phyloP scores from a whole-genome alignment of 768 basidiomycete genomes.

The Lepiota brunneoincarnata region DNA sequence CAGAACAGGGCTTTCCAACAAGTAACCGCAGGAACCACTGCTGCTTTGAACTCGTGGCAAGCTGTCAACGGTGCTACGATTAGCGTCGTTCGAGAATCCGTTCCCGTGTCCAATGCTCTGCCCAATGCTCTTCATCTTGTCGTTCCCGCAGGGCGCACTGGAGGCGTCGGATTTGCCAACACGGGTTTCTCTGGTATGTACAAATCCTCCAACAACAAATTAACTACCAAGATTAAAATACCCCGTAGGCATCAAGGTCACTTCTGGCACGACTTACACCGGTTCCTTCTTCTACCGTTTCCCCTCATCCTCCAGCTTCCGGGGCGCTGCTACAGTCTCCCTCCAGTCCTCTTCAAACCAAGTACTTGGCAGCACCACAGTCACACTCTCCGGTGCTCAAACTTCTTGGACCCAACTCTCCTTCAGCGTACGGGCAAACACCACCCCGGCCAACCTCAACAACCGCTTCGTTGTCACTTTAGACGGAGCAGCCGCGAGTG shows the following conservation, averaged over 20 bases:
- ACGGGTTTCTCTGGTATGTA: constrained; percentile 51
- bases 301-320: constrained; percentile 39
- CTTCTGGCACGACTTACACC: constrained; percentile 48
- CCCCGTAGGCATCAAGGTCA: constrained; percentile 50
- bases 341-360: constrained; percentile 44
- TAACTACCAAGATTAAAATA: background rate
- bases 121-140: constrained; percentile 59
- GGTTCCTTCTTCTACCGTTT: constrained; percentile 62
- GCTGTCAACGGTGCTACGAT: constrained; percentile 45
- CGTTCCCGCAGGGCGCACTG: constrained; percentile 37
- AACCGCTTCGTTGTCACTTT: constrained; percentile 57
- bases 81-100: constrained; percentile 46
- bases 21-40: constrained; percentile 49
- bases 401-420: constrained; percentile 49
- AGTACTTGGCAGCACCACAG: constrained; percentile 37
- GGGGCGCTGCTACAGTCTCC: constrained; percentile 37
- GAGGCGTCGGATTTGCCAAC: constrained; percentile 54
- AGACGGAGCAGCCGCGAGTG: constrained; percentile 36
- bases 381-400: constrained; percentile 38
- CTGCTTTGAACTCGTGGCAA: constrained; percentile 52
- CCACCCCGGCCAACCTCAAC: constrained; percentile 34
- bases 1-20: constrained; percentile 71
- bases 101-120: constrained; percentile 54
- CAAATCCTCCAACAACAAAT: background rate
- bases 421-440: constrained; percentile 38